These are phyloP conservation scores for Fomitopsis pinicola DNA, from an alignment of 1,284 basidiomycete species.

Conservation along the genomic window DNA sequence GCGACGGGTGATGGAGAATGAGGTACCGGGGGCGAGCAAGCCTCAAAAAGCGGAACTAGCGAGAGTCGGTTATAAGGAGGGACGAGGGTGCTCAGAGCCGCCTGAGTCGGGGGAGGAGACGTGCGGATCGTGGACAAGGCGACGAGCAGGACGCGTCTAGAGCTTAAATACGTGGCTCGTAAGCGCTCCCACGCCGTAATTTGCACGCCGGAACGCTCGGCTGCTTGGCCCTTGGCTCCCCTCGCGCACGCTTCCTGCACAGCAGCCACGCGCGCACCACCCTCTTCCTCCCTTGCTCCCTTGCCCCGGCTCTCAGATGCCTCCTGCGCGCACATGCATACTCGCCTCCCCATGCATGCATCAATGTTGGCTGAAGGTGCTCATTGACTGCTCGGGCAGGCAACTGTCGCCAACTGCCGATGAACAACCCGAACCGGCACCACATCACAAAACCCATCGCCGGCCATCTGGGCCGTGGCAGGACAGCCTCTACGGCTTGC, in stretches of 20 bases:
- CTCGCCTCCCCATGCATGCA: neutral
- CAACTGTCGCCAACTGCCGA: neutral
- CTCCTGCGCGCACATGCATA: neutral
- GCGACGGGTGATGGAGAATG: constrained; percentile 14
- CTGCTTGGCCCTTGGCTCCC: neutral
- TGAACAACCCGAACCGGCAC: neutral
- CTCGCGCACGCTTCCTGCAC: neutral
- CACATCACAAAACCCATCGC: neutral
- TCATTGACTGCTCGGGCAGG: neutral
- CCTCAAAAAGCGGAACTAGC: constrained; percentile 10
- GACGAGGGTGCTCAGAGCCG: constrained; percentile 11
- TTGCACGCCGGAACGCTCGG: neutral
- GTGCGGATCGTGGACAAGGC: constrained; percentile 1
- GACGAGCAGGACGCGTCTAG: neutral
- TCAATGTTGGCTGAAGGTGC: neutral
- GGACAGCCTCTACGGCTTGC: neutral
- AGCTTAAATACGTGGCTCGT: constrained; percentile 1
- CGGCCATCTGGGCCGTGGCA: neutral
- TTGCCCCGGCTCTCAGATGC: neutral
- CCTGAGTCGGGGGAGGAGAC: constrained; percentile 4
- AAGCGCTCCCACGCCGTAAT: constrained; percentile 9
- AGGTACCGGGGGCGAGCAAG: constrained; percentile 11
- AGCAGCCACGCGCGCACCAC: neutral
- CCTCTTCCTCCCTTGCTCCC: neutral
- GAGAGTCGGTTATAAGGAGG: constrained; percentile 18